Evolutionary conservation across 2,329 filamentous ascomycete species (phyloP), one percentile per base, ranked within the genome.

Genomic region (Huntiella moniliformis): DNA sequence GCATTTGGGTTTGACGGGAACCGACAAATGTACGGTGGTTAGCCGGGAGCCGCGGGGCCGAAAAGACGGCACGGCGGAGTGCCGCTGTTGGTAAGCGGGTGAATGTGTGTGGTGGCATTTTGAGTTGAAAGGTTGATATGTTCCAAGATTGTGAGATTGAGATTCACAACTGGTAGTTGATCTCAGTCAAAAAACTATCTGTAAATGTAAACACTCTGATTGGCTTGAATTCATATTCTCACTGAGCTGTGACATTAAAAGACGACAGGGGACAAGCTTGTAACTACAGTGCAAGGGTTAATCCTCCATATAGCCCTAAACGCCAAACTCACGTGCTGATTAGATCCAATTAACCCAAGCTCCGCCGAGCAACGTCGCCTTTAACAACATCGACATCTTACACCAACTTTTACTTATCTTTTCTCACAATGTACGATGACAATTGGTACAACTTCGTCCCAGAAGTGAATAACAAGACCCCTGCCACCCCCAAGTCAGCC

Each of bases 391-490:
- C 17, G 22, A 13, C 22, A 15, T 11, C 12, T 42, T 42, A 32
- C 13, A 32, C 33, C 40, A 42, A 32, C 40, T 34, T 13, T 42
- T 34, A 11, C 28, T 6, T 5, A 35, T 17, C 13, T 16, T 34
- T 42, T 33, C 6, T 32, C 22, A 34, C n/a, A 53, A 86, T 85
- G 80, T 83, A 83, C 60, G 82, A 88, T 61, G 82, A 88, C 61
- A 77, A 80, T 28, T 88, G 82, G 82, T 85, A 87, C 63, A 83
- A 72, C 58, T 79, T 84, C 57, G 74, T 82, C 52, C 73, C 80
- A 18, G 74, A 79, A 46, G 62, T 72, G 45, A 63, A 70, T 48
- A 63, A 68, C 52, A 71, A 67, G 54, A 65, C 65, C 12, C 33
- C 37, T 16, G 38, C 33, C 31, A 7, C 41, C 7, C 43, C 45